Conservation (phyloP, 257 asterid genomes). For the Eustoma russellianum region DNA sequence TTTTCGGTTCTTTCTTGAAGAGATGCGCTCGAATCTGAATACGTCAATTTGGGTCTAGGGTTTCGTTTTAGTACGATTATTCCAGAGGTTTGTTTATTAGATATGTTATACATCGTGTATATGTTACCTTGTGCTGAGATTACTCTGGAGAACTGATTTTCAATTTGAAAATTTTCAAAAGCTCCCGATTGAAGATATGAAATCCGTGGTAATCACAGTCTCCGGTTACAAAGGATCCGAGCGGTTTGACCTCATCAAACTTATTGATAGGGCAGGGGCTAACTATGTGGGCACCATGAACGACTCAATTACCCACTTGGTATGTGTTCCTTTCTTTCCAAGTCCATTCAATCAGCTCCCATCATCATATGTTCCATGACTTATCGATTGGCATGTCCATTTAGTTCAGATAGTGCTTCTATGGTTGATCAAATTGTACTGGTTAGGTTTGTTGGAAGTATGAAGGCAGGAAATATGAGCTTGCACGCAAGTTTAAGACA, state of each 20-base stretch:
- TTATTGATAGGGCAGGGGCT: slow-evolving; percentile 28
- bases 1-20: not conserved
- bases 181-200: slow-evolving; percentile 45
- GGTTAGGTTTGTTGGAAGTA: slow-evolving; percentile 37
- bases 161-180: slow-evolving; percentile 10
- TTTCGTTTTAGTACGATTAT: not conserved
- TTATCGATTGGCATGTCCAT: not conserved
- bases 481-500: slow-evolving; percentile 37
- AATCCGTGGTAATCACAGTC: slow-evolving; percentile 47
- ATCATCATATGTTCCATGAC: too few species aligned
- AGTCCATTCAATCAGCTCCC: not conserved
- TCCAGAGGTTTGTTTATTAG: not conserved
- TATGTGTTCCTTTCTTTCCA: not conserved
- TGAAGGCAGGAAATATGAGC: slow-evolving; percentile 42
- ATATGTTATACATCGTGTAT: too few species aligned
- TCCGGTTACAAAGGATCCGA: slow-evolving; percentile 31
- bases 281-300: slow-evolving; percentile 34
- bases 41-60: not conserved
- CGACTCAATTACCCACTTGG: slow-evolving; percentile 32
- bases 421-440: not conserved
- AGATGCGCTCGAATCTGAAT: not conserved
- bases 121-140: too few species aligned
- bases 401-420: not conserved
- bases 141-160: not conserved
- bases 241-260: slow-evolving; percentile 33